Evolutionary conservation across 805 yeast genomes (phyloP).

Genomic region (Metschnikowia drakensbergensis): DNA sequence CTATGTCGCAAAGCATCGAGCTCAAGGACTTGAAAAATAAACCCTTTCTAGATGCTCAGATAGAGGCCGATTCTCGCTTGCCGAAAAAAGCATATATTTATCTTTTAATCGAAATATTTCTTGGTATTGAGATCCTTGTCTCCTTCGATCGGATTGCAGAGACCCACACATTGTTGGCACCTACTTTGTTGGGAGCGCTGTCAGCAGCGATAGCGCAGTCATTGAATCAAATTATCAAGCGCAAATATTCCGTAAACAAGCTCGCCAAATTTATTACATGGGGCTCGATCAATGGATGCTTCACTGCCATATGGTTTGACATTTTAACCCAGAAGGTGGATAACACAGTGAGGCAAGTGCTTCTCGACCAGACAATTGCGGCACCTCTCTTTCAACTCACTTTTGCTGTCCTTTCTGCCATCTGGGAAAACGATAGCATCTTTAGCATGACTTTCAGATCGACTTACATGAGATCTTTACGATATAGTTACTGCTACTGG

Average conservation of each 20-base stretch:
- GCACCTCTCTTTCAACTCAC: conserved; percentile 51
- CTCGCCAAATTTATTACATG: conserved; percentile 49
- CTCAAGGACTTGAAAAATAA: conserved; percentile 16
- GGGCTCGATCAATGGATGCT: conserved; percentile 58
- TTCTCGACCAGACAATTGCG: conserved; percentile 54
- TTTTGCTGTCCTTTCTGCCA: conserved; percentile 44
- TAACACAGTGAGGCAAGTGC: conserved; percentile 35
- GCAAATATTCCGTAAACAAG: conserved; percentile 28
- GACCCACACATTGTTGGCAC: conserved; percentile 30
- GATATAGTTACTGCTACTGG: conserved; percentile 55
- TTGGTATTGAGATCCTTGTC: conserved; percentile 26
- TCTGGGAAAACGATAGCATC: conserved; percentile 51
- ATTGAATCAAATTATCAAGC: conserved; percentile 30
- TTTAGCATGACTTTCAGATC: conserved; percentile 14
- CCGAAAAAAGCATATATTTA: conserved; percentile 15
- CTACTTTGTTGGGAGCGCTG: conserved; percentile 35
- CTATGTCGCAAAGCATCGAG: conserved; percentile 16
- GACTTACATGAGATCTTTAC: conserved; percentile 45
- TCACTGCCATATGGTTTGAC: conserved; percentile 56
- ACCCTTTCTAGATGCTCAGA: conserved; percentile 16
- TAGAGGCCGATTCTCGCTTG: conserved; percentile 2
- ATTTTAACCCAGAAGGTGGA: conserved; percentile 37
- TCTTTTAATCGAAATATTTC: conserved; percentile 25
- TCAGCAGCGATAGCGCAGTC: conserved; percentile 44
- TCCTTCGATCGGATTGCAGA: conserved; percentile 25